Evolutionary conservation across 2,329 filamentous ascomycete genomes (phyloP).

Genomic region (Cordyceps pruinosa): DNA sequence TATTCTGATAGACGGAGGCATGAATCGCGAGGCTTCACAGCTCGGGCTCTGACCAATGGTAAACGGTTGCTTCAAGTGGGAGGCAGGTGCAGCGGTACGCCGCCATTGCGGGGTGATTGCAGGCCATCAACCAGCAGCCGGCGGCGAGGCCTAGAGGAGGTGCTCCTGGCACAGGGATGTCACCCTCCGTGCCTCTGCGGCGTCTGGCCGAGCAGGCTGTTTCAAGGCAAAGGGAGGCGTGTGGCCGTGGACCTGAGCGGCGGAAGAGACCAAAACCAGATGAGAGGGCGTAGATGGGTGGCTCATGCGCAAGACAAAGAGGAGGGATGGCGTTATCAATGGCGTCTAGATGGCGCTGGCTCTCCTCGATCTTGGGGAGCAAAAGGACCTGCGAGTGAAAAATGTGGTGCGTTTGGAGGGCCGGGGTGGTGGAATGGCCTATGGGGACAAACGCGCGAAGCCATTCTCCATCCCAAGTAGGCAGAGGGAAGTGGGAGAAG

Average conservation of each 20-base stretch:
- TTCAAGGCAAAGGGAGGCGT: no score
- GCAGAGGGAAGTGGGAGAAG: neutral
- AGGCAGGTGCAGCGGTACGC: neutral
- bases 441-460: conserved; percentile 1
- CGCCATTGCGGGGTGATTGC: neutral
- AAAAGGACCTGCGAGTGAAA: neutral
- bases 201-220: no score
- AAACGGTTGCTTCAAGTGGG: neutral
- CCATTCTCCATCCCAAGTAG: no score
- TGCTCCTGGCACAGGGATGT: neutral
- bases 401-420: neutral
- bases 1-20: neutral
- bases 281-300: conserved; percentile 9
- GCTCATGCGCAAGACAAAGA: neutral
- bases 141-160: neutral
- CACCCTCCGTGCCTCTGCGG: no score
- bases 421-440: neutral
- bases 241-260: neutral
- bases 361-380: conserved; percentile 8
- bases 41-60: conserved; percentile 8
- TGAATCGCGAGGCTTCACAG: neutral
- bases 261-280: neutral
- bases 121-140: no score
- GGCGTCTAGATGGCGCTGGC: conserved; percentile 6
- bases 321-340: conserved; percentile 6